Conservation (phyloP, 768 basidiomycete species). For the Krasilnikovozyma curviuscula region DNA sequence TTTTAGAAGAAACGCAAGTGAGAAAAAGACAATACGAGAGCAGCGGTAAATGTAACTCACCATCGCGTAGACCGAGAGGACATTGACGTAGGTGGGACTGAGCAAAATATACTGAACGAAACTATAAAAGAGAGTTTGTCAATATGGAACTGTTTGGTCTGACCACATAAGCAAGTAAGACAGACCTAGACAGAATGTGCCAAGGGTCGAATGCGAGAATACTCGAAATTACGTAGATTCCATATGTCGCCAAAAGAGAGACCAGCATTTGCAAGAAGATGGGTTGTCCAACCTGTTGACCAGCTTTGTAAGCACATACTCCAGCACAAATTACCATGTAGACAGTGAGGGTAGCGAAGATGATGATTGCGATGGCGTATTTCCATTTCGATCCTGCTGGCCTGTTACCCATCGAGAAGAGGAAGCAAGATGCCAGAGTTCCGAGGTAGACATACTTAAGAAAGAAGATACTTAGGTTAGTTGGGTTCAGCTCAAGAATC, state of each 20-base stretch:
- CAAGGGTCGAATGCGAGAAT: constrained; percentile 81
- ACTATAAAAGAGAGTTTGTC: constrained; percentile 36
- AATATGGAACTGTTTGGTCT: constrained; percentile 37
- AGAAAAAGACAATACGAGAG: neutral
- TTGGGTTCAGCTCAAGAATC: too few relatives aligned
- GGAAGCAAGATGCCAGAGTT: constrained; percentile 52
- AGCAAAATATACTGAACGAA: neutral
- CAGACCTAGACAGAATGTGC: constrained; percentile 80
- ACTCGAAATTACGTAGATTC: constrained; percentile 50
- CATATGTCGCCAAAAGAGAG: constrained; percentile 69
- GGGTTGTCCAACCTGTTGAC: constrained; percentile 39
- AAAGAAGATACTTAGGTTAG: neutral
- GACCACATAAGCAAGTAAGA: constrained; percentile 72
- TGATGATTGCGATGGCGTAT: constrained; percentile 51
- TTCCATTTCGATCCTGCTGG: constrained; percentile 50
- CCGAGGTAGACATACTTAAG: constrained; percentile 61
- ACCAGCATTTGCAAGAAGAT: constrained; percentile 57
- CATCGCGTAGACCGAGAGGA: constrained; percentile 14
- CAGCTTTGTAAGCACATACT: constrained; percentile 9
- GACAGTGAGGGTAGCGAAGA: constrained; percentile 51
- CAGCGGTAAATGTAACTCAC: too few relatives aligned
- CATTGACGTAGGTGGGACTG: constrained; percentile 19
- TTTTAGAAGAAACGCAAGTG: neutral
- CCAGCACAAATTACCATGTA: constrained; percentile 29
- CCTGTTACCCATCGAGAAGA: constrained; percentile 90